Base-by-base conservation (phyloP, 2,329 filamentous ascomycete species). In the Periglandula ipomoeae region DNA sequence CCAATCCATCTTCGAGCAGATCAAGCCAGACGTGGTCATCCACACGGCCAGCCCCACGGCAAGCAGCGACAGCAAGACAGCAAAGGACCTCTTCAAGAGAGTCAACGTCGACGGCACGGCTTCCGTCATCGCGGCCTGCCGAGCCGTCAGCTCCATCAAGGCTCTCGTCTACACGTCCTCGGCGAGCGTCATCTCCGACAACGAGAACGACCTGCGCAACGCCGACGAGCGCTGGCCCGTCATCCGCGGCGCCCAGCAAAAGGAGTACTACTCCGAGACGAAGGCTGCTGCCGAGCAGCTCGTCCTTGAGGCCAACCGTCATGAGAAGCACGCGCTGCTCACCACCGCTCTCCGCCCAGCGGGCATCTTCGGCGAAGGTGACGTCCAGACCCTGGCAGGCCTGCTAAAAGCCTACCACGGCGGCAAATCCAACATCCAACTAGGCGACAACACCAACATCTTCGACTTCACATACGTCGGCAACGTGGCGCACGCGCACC, bases 151-250 rank as follows among this genome's bases (percentile, higher is more conserved):
- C 23, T 37, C 32, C 53, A 89, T 91, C 59, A 87, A 83, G 68
- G 87, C 79, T 0, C 81, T 97, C 55, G 87, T 97, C 42, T 95
- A 91, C 69, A 97, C 91, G 17, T 93, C 87, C 65, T 93, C 86
- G 47, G 86, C 87, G 47, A 94, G 89, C 52, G 85, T 95, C 53
- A 74, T 95, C 55, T 85, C 87, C 62, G 89, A 97, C 68, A 90
- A 90, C 57, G 72, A 76, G 52, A 79, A 71, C 52, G 87, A 95
- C 64, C 77, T 94, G 63, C 77, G 82, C 64, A 90, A 95, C 64
- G 89, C 88, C 55, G 85, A 90, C 65, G 91, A 97, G 73, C 73
- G 78, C 42, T 89, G 85, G 76, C 88, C 88, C 24, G 76, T 85
- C 44, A 82, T 93, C 46, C 75, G 81, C 42, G 87, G 87, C 27